phyloP scores from a whole-genome alignment of 2,329 filamentous ascomycete genomes.

The Chaetomium strumarium region DNA sequence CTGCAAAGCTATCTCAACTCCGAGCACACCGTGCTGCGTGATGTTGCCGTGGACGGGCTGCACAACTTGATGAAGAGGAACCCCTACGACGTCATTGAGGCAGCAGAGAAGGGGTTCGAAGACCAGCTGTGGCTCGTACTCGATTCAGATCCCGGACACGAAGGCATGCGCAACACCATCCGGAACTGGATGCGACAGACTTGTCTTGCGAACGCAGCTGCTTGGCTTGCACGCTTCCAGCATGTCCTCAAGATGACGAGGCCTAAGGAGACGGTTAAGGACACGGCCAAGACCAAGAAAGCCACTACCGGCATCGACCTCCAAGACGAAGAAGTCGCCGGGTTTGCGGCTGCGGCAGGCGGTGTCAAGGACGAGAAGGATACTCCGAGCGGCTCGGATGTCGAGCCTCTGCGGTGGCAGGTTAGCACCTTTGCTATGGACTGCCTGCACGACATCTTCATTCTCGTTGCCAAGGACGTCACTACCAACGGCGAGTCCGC shows the following conservation, averaged over 20 bases:
- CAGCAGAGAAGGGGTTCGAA: conserved; percentile 73
- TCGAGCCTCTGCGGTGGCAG: conserved; percentile 92
- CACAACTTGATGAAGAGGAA: conserved; percentile 95
- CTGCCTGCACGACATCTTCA: conserved; percentile 76
- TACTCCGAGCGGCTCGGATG: conserved; percentile 51
- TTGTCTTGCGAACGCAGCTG: conserved; percentile 67
- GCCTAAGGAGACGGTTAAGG: conserved; percentile 54
- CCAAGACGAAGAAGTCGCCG: conserved; percentile 93
- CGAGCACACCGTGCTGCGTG: conserved; percentile 60
- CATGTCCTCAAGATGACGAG: conserved; percentile 83
- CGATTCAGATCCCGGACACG: conserved; percentile 68
- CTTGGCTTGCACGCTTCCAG: conserved; percentile 89
- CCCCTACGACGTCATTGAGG: conserved; percentile 71
- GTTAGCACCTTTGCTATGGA: conserved; percentile 90
- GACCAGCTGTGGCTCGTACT: conserved; percentile 88
- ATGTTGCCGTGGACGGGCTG: conserved; percentile 79
- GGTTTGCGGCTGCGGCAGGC: conserved; percentile 77
- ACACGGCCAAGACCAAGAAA: conserved; percentile 40
- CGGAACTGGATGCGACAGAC: conserved; percentile 92
- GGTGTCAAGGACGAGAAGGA: conserved; percentile 53
- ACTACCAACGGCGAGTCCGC: conserved; percentile 71
- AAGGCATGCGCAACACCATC: conserved; percentile 79
- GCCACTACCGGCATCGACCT: conserved; percentile 63
- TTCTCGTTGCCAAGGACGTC: conserved; percentile 71
- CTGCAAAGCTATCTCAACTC: conserved; percentile 74